Evolutionary conservation across 768 basidiomycete genomes (phyloP).

Genomic region (Plicaturopsis crispa): DNA sequence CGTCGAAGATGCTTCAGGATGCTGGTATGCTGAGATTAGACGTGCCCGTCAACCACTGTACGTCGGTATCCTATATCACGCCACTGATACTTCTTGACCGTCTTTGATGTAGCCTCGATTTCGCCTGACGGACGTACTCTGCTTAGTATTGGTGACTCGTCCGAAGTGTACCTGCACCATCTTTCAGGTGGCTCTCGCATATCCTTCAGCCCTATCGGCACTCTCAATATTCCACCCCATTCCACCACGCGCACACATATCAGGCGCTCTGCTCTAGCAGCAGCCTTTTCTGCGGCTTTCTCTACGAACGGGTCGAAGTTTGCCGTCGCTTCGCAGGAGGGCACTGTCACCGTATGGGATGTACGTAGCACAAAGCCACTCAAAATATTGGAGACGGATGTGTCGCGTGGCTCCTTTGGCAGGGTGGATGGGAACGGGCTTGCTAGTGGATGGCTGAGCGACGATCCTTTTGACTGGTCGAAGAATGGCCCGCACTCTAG

Average conservation of each 20-base stretch:
- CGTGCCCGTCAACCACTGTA: slow-evolving; percentile 80
- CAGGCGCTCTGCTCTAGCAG: slow-evolving; percentile 44
- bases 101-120: slow-evolving; percentile 62
- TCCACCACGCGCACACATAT: slow-evolving; percentile 29
- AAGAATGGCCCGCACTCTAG: slow-evolving; percentile 38
- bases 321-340: slow-evolving; percentile 79
- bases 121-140: slow-evolving; percentile 85
- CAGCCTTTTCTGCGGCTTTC: slow-evolving; percentile 78
- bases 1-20: slow-evolving; percentile 34
- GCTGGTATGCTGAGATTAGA: slow-evolving; percentile 50
- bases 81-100: neutral
- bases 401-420: slow-evolving; percentile 20
- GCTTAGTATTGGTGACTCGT: slow-evolving; percentile 87
- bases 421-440: slow-evolving; percentile 26
- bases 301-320: slow-evolving; percentile 71
- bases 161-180: slow-evolving; percentile 76
- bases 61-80: slow-evolving; percentile 18
- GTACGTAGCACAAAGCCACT: slow-evolving; percentile 66
- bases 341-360: slow-evolving; percentile 76
- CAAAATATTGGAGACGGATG: slow-evolving; percentile 57
- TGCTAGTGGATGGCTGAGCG: slow-evolving; percentile 46
- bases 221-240: slow-evolving; percentile 60
- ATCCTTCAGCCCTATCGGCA: slow-evolving; percentile 58
- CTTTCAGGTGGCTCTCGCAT: slow-evolving; percentile 58
- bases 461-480: slow-evolving; percentile 66